These are phyloP conservation scores for Flagelloscypha sp. DNA, from an alignment of 768 basidiomycete genomes.

Conservation along the genomic window DNA sequence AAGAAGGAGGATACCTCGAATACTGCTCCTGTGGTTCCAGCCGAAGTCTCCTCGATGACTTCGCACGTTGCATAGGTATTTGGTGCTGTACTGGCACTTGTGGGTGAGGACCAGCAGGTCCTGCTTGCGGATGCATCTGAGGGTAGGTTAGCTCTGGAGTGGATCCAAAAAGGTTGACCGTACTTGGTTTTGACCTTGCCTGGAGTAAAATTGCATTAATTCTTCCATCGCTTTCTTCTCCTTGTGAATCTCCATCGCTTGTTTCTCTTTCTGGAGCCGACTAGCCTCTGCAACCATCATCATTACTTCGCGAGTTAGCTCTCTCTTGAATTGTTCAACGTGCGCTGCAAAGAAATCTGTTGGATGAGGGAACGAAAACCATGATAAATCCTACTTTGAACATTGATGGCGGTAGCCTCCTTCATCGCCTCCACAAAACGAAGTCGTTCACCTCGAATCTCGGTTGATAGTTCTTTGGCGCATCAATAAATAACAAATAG, in stretches of 20 bases:
- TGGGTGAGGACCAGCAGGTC: not conserved
- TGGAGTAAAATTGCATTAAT: slow-evolving; percentile 63
- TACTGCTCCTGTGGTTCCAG: slow-evolving; percentile 8
- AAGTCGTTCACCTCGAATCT: slow-evolving; percentile 79
- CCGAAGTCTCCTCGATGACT: slow-evolving; percentile 7
- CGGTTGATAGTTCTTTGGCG: slow-evolving; percentile 60
- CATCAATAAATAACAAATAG: not conserved
- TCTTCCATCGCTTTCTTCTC: slow-evolving; percentile 70
- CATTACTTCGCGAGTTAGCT: slow-evolving; percentile 66
- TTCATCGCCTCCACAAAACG: slow-evolving; percentile 94
- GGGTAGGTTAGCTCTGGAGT: not conserved
- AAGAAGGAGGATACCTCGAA: slow-evolving; percentile 8
- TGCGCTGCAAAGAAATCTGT: slow-evolving; percentile 42
- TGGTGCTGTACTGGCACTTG: not conserved
- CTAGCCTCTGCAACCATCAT: slow-evolving; percentile 68
- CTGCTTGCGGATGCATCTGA: not conserved
- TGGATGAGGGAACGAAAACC: slow-evolving; percentile 8
- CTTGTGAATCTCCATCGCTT: slow-evolving; percentile 53
- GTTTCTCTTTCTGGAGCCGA: slow-evolving; percentile 56
- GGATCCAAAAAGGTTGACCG: not conserved
- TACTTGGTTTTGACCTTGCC: slow-evolving; percentile 40
- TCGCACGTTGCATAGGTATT: not conserved
- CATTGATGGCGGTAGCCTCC: slow-evolving; percentile 82
- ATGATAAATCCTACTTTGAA: slow-evolving; percentile 65
- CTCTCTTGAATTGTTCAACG: slow-evolving; percentile 82